Evolutionary conservation across 768 basidiomycete species (phyloP).

Genomic region (Russula sp.): DNA sequence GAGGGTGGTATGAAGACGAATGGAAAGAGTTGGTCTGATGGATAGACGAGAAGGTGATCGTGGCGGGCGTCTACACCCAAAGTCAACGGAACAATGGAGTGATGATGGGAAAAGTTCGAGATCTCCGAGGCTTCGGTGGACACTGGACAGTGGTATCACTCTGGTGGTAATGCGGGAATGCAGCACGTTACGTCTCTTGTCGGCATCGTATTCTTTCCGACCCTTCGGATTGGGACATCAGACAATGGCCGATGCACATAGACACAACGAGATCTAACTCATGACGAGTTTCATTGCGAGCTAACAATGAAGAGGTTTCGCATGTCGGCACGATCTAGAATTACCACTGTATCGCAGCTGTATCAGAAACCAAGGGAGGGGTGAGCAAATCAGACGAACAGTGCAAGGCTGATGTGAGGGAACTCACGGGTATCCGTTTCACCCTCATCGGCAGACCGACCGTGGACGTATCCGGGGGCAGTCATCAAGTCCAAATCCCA

Average conservation of each 20-base stretch:
- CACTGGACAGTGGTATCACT: not conserved
- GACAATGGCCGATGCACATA: not conserved
- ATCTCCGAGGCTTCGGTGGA: not conserved
- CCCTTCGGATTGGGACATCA: not conserved
- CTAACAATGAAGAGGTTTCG: not conserved
- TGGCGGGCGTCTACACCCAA: conserved; percentile 8
- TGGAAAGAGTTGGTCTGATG: not conserved
- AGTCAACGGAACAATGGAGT: conserved; percentile 1
- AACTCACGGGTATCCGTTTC: conserved; percentile 30
- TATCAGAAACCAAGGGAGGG: not conserved
- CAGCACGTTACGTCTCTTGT: not conserved
- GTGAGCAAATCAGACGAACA: not conserved
- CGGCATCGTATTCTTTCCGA: too few relatives aligned
- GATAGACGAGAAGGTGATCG: not conserved
- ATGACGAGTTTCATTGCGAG: not conserved
- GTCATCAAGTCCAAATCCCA: conserved; percentile 30
- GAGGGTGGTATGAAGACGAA: not conserved
- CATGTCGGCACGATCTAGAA: not conserved
- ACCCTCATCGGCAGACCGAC: conserved; percentile 20
- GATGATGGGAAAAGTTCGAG: not conserved
- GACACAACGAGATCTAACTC: not conserved
- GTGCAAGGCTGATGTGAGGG: not conserved
- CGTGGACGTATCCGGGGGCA: conserved; percentile 29
- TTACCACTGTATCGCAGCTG: conserved; percentile 21
- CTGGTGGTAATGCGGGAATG: not conserved